Conservation (phyloP, 1,139 yeast genomes). For the Groenewaldozyma auringiensis region DNA sequence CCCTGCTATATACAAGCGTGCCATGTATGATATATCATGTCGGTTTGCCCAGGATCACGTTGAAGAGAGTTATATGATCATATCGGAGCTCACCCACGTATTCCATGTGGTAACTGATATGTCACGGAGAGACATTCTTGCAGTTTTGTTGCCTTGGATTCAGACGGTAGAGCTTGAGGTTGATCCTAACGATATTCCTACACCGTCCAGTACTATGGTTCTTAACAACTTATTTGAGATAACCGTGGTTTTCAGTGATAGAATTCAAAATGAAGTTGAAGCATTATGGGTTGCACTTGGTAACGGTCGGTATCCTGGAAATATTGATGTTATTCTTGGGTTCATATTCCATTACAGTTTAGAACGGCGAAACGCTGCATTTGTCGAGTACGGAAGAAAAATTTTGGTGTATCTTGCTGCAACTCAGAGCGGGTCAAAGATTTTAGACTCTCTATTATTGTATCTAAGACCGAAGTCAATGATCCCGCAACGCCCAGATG, state of each 20-base stretch:
- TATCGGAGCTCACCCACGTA: conserved; percentile 65
- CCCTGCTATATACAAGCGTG: conserved; percentile 69
- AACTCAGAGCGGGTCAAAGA: conserved; percentile 46
- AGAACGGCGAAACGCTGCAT: conserved; percentile 59
- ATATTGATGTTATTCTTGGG: conserved; percentile 64
- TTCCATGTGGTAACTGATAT: conserved; percentile 55
- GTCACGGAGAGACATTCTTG: conserved; percentile 66
- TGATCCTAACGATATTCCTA: conserved; percentile 42
- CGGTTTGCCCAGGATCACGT: conserved; percentile 53
- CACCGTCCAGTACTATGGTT: conserved; percentile 50
- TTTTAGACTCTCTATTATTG: conserved; percentile 57
- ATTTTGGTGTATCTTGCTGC: conserved; percentile 65
- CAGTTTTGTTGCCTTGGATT: conserved; percentile 84
- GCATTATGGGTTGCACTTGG: conserved; percentile 94
- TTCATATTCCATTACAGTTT: conserved; percentile 64
- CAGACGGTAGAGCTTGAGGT: conserved; percentile 62
- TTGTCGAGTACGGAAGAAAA: conserved; percentile 75
- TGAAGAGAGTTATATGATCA: conserved; percentile 50
- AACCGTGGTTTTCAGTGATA: conserved; percentile 66
- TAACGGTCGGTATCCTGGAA: conserved; percentile 53
- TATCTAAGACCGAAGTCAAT: conserved; percentile 77
- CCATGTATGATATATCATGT: conserved; percentile 59
- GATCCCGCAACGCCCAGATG: conserved; percentile 59
- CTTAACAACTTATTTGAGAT: conserved; percentile 76
- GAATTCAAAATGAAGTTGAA: conserved; percentile 78